Evolutionary conservation across 352 stramenopile species (phyloP), one percentile per base, ranked within the genome.

Genomic region (Phytophthora megakarya): DNA sequence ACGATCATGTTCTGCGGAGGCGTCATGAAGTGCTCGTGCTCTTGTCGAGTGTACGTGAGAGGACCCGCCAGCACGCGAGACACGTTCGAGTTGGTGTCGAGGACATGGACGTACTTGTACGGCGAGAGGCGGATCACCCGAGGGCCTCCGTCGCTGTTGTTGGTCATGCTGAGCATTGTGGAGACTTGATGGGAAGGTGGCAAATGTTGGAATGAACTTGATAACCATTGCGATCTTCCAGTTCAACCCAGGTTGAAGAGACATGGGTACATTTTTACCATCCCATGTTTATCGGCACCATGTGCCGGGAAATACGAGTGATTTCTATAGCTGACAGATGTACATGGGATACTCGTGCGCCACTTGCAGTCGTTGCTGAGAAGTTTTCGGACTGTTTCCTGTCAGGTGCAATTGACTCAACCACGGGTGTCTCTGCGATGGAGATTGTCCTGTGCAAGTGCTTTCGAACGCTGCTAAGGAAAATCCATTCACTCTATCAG

Each of bases 41-140:
- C 85, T 58, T 92, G 81, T 2, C 85, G 79, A 33, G 85, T 93
- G 72, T 92, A 93, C 39, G 83, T 93, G 23, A 90, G 70, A 45
- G 85, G 85, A 0, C 85, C 85, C 0, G 76, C 84, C 55, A 93
- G 76, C 67, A 93, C 85, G 53, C 85, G 82, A 28, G 85, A 86
- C 15, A 93, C 83, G 45, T 93, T 93, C 43, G 80, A 89, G 78
- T 93, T 93, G 57, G 85, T 93, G 72, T 93, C 85, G 7, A 92
- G 85, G 61, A 93, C 78, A 58, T 93, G 80, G 1, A 93, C 78
- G 49, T 91, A 93, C 64, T 93, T 90, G 80, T 93, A 91, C 0
- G 85, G 82, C 40, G 85, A 68, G 19, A 93, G 70, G 49, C 81
- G 83, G 47, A 93, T 88, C 40, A 93, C 85, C 48, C 81, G 84